These are phyloP conservation scores for Obelidium mucronatum DNA, from an alignment of 192 early-diverging fungal species.

Conservation along the genomic window DNA sequence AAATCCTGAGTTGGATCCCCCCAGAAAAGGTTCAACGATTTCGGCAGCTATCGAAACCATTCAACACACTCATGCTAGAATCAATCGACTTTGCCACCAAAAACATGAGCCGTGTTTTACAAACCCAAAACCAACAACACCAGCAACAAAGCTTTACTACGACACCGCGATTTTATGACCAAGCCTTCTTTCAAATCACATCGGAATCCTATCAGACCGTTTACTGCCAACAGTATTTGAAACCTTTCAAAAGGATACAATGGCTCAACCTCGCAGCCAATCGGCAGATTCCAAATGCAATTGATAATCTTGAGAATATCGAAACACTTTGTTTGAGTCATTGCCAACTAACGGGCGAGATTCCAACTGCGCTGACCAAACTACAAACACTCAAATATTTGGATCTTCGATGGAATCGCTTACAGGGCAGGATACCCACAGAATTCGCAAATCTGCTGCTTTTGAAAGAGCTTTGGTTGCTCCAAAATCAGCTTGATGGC, in stretches of 20 bases:
- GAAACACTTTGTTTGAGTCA: conserved; percentile 3
- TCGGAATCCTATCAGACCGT: neutral
- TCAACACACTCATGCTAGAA: no score
- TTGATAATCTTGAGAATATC: neutral
- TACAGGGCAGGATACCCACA: neutral
- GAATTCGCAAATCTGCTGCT: neutral
- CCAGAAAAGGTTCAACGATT: no score
- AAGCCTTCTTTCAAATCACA: neutral
- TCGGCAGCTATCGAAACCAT: no score
- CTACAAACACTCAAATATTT: neutral
- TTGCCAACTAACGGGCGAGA: neutral
- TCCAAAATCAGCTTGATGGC: neutral
- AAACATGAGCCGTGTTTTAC: no score
- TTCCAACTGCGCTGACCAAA: neutral
- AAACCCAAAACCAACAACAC: no score
- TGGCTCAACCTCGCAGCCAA: neutral
- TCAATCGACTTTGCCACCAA: no score
- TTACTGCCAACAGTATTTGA: neutral
- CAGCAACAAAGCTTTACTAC: no score
- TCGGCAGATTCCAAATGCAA: neutral
- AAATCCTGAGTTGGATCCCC: no score
- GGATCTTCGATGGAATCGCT: neutral
- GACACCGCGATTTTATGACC: neutral
- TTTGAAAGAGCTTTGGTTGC: conserved; percentile 2
- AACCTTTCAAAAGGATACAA: neutral